A percentile compares a stretch with the other conserved stretches of the same genome.
Evolutionary conservation across 176 grass and related monocot genomes (phyloP).

Genomic region (Leersia perrieri): DNA sequence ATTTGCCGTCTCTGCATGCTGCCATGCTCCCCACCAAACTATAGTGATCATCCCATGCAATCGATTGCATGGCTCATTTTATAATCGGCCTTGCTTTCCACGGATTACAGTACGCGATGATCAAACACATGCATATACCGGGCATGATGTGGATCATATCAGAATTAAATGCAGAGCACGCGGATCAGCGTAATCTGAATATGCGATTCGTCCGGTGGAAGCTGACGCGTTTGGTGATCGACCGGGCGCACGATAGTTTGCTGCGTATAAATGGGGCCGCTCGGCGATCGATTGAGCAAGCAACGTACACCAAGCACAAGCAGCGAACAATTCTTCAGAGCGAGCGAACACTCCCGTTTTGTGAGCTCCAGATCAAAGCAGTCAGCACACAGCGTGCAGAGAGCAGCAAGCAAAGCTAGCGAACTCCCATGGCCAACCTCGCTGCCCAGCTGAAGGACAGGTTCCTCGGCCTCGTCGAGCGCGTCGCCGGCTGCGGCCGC

Average conservation of each 20-base stretch:
- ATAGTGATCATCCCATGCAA: too few relatives aligned
- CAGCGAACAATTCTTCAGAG: neutral
- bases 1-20: neutral
- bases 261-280: conserved; percentile 16
- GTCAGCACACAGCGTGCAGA: too few relatives aligned
- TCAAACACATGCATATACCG: neutral
- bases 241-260: neutral
- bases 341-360: neutral
- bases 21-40: too few relatives aligned
- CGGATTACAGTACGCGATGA: neutral
- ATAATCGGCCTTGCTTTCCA: neutral
- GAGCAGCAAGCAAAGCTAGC: neutral
- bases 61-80: neutral
- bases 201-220: neutral
- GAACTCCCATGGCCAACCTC: conserved; percentile 21
- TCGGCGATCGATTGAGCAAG: neutral
- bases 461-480: conserved; percentile 31
- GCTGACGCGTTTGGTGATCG: neutral
- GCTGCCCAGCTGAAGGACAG: conserved; percentile 36
- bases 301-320: neutral
- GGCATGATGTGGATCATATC: neutral
- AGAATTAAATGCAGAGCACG: neutral
- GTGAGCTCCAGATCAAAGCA: neutral
- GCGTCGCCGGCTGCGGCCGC: conserved; percentile 9
- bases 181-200: neutral